Evolutionary conservation across 345 rosid genomes (phyloP).

Genomic region (Kernera saxatilis): DNA sequence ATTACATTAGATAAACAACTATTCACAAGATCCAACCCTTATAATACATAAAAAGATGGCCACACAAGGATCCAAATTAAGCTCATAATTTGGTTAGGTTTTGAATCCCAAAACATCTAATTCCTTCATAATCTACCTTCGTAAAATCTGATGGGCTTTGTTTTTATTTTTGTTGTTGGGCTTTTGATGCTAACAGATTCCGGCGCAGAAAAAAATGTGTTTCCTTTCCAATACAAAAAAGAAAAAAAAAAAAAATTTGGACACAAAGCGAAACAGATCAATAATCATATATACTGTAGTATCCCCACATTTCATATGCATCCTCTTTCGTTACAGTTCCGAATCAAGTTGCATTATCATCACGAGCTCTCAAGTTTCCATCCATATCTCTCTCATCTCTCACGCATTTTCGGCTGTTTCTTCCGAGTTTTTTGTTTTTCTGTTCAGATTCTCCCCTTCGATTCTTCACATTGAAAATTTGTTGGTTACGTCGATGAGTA

Average conservation of each 20-base stretch:
- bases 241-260: background rate
- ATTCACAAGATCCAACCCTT: no score
- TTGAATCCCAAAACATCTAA: background rate
- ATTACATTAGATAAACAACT: no score
- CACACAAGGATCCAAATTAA: no score
- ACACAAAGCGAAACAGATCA: background rate
- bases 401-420: background rate
- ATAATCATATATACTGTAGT: background rate
- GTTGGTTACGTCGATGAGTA: background rate
- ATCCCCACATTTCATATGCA: background rate
- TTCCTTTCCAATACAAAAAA: background rate
- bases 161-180: background rate
- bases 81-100: background rate
- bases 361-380: constrained; percentile 13
- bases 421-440: background rate
- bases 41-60: no score
- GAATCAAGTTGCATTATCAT: constrained; percentile 18
- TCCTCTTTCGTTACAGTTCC: background rate
- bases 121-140: no score
- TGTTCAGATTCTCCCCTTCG: background rate
- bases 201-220: background rate
- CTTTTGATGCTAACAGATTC: background rate
- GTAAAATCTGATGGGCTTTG: constrained; percentile 7
- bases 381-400: background rate
- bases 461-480: no score